These are phyloP conservation scores for Saussurea involucrata DNA, from an alignment of 129 eudicot genomes.

Conservation along the genomic window DNA sequence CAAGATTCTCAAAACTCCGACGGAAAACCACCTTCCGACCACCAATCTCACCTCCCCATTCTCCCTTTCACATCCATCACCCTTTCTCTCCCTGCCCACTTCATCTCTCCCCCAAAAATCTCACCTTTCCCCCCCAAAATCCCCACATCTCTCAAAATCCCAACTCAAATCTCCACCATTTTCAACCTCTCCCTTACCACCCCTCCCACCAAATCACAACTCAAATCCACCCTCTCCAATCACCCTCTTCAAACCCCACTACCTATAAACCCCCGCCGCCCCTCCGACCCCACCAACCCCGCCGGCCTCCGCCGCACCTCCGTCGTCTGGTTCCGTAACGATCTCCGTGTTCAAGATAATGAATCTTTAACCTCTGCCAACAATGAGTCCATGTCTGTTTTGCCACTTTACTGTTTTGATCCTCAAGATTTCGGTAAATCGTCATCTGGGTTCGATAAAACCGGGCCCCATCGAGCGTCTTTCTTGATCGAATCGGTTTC, in stretches of 20 bases:
- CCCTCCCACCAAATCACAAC: slow-evolving; percentile 25
- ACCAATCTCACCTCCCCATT: slow-evolving; percentile 27
- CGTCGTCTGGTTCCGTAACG: slow-evolving; percentile 89
- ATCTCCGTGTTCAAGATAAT: slow-evolving; percentile 83
- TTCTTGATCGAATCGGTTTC: slow-evolving; percentile 76
- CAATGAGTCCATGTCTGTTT: slow-evolving; percentile 66
- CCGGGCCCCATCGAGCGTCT: slow-evolving; percentile 79
- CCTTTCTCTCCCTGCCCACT: slow-evolving; percentile 67
- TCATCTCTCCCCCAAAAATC: slow-evolving; percentile 47
- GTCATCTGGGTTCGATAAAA: slow-evolving; percentile 74
- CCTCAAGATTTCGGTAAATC: slow-evolving; percentile 80
- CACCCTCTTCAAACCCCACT: slow-evolving; percentile 63
- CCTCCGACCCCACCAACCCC: slow-evolving; percentile 71
- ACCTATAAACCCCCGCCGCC: slow-evolving; percentile 64
- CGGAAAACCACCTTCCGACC: slow-evolving; percentile 19
- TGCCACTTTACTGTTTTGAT: slow-evolving; percentile 87
- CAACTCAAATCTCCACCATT: slow-evolving; percentile 58
- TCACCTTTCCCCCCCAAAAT: slow-evolving; percentile 16
- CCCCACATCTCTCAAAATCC: slow-evolving; percentile 49
- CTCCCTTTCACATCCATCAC: slow-evolving; percentile 61
- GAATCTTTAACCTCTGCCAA: slow-evolving; percentile 69
- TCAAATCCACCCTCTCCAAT: slow-evolving; percentile 58
- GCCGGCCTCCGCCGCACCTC: slow-evolving; percentile 69
- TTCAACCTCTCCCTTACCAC: slow-evolving; percentile 44
- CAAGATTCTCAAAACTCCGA: slow-evolving; percentile 38